Base-by-base conservation (phyloP, 352 stramenopile species). In the Thraustotheca clavata region DNA sequence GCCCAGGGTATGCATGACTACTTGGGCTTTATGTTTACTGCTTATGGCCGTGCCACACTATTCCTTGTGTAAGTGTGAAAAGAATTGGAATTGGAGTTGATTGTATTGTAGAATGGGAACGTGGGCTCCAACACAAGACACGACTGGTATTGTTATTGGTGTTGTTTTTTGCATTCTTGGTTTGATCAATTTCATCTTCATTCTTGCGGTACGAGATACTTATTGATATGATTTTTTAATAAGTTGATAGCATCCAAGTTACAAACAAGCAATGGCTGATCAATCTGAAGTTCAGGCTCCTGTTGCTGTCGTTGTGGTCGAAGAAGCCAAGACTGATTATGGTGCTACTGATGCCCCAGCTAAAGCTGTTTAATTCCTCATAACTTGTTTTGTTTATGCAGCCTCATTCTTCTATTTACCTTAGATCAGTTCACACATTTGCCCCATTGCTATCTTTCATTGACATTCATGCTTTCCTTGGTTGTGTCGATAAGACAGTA, bases 11-110 rank as follows among this genome's bases (percentile, higher is more conserved):
- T 62, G 31, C 55, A 62, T 3, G 38, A 62, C 38, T 62, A 49
- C 55, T 48, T 62, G 31, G 55, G 55, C 34, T 62, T 62, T 27
- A 62, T 62, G 55, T 62, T 48, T 36, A 62, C 55, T 16, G 55
- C 55, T 4, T 50, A 62, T 26, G 55, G 55, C 5, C 55, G 55
- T 35, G 34, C 31, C 9, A 27, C 38, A 14, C 43, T 62, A 16
- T 62, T 52, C 18, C 26, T 62, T 9, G 55, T 62, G 55, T 62
- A 62, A 38, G 55, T 40, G 20, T 14, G 32, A 22, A 38, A n/a
- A 12, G 33, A 38, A 16, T 27, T 12, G 5, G 1, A 16, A 18
- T 22, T 18, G 26, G 29, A 22, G n/a, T 20, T 22, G 2, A 31
- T 46, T 22, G 8, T 16, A 16, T 9, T 16, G 52, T 62, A 62